Evolutionary conservation across 306 rosid genomes (phyloP), one percentile per base, ranked within the genome.

Genomic region (Pyrus pyrifolia): DNA sequence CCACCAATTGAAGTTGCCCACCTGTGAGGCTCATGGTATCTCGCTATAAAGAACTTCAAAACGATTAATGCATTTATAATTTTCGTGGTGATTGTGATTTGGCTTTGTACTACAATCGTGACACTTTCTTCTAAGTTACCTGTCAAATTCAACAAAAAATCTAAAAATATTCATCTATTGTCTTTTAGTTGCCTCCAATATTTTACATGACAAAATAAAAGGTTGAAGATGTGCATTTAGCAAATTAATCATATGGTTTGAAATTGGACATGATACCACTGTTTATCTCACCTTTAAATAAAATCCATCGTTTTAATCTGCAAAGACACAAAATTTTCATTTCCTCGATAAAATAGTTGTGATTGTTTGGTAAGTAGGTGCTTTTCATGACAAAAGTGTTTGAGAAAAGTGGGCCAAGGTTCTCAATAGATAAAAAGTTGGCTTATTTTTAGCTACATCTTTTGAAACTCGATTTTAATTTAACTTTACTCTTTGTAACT

Each of bases 401-500:
- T 13, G 14, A 49, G 21, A 49, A 49, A 51, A 4, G 57, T 51
- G 17, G n/a, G 57, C n/a, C 57, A 15, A 40, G 57, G 57, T 51
- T 51, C 2, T 15, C 57, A 4, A 4, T 18, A 4, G 4, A 51
- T 49, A 17, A 49, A 49, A 49, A 11, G 10, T 9, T 13, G 42
- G 42, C 0, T 15, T 46, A 46, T 46, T 46, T 46, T 46, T 46
- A 46, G 7, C 19, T 14, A 1, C 53, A 2, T 2, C 0, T 5
- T 0, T 14, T 46, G 7, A 2, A 46, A 46, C 0, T 46, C 0
- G 19, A 14, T 46, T 4, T 46, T 46, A 46, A 46, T 46, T 0
- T 14, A 1, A 46, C 0, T 46, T 46, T 46, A 1, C 0, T 14
- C 19, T 1, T 0, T 14, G 1, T 4, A 49, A 49, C 7, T 49